These are phyloP conservation scores for Actinomortierella ambigua DNA, from an alignment of 371 early-diverging fungal species.

Conservation along the genomic window DNA sequence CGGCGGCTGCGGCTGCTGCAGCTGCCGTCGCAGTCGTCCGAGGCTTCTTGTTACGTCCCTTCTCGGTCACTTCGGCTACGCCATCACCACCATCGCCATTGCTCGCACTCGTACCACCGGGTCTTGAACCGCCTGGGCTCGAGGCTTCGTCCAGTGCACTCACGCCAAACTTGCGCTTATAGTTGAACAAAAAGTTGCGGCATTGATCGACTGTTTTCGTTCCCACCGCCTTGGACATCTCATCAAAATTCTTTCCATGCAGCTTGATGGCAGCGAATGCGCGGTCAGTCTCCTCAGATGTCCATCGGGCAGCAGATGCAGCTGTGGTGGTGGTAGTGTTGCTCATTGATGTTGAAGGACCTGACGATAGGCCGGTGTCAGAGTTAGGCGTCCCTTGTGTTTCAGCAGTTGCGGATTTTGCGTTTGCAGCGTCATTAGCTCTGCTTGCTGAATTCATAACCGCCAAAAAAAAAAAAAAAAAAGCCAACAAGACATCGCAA, in stretches of 20 bases:
- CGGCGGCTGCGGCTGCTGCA: conserved; percentile 2
- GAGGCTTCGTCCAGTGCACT: conserved; percentile 63
- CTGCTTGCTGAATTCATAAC: not conserved
- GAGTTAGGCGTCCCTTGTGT: conserved; percentile 17
- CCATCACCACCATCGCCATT: no score
- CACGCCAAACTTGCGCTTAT: conserved; percentile 69
- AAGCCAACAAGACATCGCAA: no score
- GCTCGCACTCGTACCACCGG: no score
- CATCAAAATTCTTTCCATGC: conserved; percentile 77
- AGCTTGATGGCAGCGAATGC: conserved; percentile 77
- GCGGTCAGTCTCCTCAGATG: conserved; percentile 71
- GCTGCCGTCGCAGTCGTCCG: conserved; percentile 5
- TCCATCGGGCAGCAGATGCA: conserved; percentile 68
- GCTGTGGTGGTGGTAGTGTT: conserved; percentile 14
- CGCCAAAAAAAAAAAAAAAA: no score
- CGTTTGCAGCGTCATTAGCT: conserved; percentile 1
- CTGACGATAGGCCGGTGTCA: conserved; percentile 35
- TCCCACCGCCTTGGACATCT: conserved; percentile 70
- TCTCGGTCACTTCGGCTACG: no score
- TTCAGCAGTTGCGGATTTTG: not conserved
- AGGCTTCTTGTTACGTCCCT: not conserved
- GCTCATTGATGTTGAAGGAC: conserved; percentile 1
- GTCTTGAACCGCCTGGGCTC: conserved; percentile 6
- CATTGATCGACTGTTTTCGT: conserved; percentile 85
- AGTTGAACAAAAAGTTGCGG: conserved; percentile 80